Base-by-base conservation (phyloP, 768 basidiomycete genomes). In the Vararia minispora region DNA sequence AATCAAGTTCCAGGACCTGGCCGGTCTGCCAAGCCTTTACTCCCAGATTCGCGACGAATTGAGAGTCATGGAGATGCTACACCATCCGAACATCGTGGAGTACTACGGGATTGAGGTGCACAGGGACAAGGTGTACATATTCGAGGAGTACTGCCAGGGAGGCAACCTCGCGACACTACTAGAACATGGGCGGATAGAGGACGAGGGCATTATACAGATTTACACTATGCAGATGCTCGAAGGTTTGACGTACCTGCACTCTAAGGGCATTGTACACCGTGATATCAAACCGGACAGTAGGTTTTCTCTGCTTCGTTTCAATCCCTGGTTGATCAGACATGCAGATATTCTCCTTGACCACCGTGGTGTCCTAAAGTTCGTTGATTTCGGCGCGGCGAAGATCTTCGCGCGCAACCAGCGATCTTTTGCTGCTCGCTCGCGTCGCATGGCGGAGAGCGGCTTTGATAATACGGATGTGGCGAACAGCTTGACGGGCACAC, bases 21-120 rank as follows among this genome's bases (percentile, higher is more conserved):
- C 87, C 5, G 88, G 87, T 14, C 63, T 89, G 36, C 85, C 92
- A 3, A 87, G 76, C 45, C 69, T 98, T 20, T 88, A 89, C 62
- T 72, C 85, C 37, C 87, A 92, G 54, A 95, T 98, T 60, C 83
- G 78, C 56, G 91, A 98, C 56, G 95, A 99, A 61, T 76, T 95
- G 39, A 80, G 76, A 48, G 90, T 99, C 40, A 99, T 99, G 95
- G 89, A 92, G 58, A 82, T 98, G 76, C 70, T 98, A 18, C 86
- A 88, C 45, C 95, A 99, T 60, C 88, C 88, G 17, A 98, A 98
- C 52, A 85, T 98, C 28, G 95, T 98, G 36, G 91, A 97, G 59
- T 99, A 97, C 58, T 95, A 95, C 52, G 95, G 95, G 22, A 92
- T 99, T 49, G 95, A 99, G 60, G 94, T 98, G 2, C 94, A 97